Base-by-base conservation (phyloP, 2,329 filamentous ascomycete species). In the Chalaropsis thielavioides region DNA sequence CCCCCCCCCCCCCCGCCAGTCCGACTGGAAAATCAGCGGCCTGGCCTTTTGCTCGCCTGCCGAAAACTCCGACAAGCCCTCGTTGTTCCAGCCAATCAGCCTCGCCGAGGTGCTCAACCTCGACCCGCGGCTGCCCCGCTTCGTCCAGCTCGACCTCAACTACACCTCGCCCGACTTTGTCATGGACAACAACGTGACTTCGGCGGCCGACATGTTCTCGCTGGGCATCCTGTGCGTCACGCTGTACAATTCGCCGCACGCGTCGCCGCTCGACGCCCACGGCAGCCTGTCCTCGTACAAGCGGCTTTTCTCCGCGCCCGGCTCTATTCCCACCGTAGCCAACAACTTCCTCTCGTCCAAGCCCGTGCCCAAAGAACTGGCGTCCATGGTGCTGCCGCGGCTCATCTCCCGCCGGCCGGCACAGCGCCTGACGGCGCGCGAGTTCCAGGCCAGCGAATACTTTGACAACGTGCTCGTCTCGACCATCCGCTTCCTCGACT, bases 1-100 rank as follows among this genome's bases (percentile, higher is more conserved):
- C 66, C 68, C 71, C 46, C 6, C 67, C 22, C 4, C 11, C 63
- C 11, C 24, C 22, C 66, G 68, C 71, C 71, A 89, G 86, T 95
- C 90, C 60, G 94, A 99, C 75, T 99, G 94, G 94, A 99, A 99
- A 74, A 89, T 99, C 68, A 92, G 91, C 70, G 94, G 92, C n/a
- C 81, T 99, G 46, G 84, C 88, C 0, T 99, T 96, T 74, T 90
- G 88, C 72, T 89, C 89, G 58, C 89, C 91, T 15, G 84, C 89
- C 61, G 88, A 91, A 70, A 82, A 83, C 70, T 89, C 88, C 22
- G 86, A 84, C 35, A 86, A 88, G 69, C 80, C 86, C 58, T 88
- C 89, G 2, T 87, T 89, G 3, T 84, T 95, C 61, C 81, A 86
- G 51, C 88, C 90, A 10, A 86, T 97, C 69, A 89, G 85, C 68